Evolutionary conservation across 164 flowering plant genomes (phyloP).

Genomic region (Magnolia sinica): DNA sequence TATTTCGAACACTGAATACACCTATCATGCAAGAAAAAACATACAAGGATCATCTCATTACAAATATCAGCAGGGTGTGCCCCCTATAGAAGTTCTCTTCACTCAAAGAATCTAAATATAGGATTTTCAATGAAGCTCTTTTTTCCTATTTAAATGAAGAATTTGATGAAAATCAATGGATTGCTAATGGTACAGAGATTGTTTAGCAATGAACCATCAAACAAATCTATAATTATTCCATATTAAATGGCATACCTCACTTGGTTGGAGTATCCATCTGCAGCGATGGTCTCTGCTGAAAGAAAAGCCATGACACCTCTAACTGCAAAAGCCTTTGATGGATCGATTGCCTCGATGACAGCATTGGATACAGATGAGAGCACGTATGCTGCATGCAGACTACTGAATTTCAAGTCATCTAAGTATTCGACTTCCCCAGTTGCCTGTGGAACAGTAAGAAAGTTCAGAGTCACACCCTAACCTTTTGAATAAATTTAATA

Average conservation of each 20-base stretch:
- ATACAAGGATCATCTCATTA: no score
- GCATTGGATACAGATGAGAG: constrained; percentile 12
- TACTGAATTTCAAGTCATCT: constrained; percentile 12
- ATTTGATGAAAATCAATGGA: not conserved
- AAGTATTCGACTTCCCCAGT: constrained; percentile 10
- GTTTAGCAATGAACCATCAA: no score
- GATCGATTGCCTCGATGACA: constrained; percentile 7
- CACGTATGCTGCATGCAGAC: constrained; percentile 9
- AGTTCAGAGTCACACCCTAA: not conserved
- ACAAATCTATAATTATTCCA: no score
- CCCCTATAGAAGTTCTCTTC: not conserved
- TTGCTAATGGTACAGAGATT: not conserved
- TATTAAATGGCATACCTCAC: not conserved
- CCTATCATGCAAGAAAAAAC: no score
- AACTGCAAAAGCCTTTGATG: constrained; percentile 13
- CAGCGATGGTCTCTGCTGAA: constrained; percentile 10
- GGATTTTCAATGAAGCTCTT: not conserved
- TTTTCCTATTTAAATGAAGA: not conserved
- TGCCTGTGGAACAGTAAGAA: constrained; percentile 3
- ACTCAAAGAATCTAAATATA: not conserved
- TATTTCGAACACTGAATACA: no score
- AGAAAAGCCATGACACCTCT: constrained; percentile 9
- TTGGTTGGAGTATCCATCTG: constrained; percentile 6
- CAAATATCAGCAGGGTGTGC: no score
- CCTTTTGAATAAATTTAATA: not conserved